A percentile compares a stretch with the other conserved stretches of the same genome.
Conservation (phyloP, 805 yeast genomes). For the Debaryomyces tyrocola region DNA sequence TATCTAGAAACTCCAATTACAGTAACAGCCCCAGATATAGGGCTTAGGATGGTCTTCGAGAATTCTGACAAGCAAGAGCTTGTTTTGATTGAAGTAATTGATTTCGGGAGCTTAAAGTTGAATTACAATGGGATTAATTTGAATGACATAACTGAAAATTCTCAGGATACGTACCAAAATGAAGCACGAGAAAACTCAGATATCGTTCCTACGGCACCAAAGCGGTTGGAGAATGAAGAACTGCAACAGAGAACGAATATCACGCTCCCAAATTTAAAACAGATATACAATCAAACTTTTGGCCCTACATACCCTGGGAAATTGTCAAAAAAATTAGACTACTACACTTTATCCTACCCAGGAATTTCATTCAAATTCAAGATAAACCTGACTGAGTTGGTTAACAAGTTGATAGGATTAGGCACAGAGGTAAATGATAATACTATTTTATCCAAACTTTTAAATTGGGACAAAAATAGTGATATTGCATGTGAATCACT, state of each 20-base stretch:
- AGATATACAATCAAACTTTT: slow-evolving; percentile 53
- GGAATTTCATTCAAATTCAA: slow-evolving; percentile 55
- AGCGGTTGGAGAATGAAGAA: neutral
- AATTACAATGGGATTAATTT: slow-evolving; percentile 32
- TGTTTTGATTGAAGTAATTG: slow-evolving; percentile 28
- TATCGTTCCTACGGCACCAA: neutral
- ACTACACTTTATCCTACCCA: slow-evolving; percentile 52
- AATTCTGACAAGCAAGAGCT: slow-evolving; percentile 23
- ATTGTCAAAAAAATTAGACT: slow-evolving; percentile 18
- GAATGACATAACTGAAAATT: slow-evolving; percentile 21
- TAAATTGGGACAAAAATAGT: slow-evolving; percentile 30
- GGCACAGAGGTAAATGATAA: slow-evolving; percentile 15
- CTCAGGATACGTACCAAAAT: neutral
- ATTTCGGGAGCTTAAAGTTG: slow-evolving; percentile 20
- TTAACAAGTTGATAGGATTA: slow-evolving; percentile 9
- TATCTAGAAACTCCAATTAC: slow-evolving; percentile 33
- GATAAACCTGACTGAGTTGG: slow-evolving; percentile 19
- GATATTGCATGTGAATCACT: slow-evolving; percentile 40
- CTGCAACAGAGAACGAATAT: neutral
- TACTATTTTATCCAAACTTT: slow-evolving; percentile 23
- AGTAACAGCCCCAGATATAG: slow-evolving; percentile 24
- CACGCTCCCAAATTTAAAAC: slow-evolving; percentile 28
- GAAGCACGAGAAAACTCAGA: neutral
- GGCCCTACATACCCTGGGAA: slow-evolving; percentile 66
- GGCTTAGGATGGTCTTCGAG: slow-evolving; percentile 28